Evolutionary conservation across 2,329 filamentous ascomycete genomes (phyloP), one percentile per base, ranked within the genome.

Genomic region (Anthostomella pinea): DNA sequence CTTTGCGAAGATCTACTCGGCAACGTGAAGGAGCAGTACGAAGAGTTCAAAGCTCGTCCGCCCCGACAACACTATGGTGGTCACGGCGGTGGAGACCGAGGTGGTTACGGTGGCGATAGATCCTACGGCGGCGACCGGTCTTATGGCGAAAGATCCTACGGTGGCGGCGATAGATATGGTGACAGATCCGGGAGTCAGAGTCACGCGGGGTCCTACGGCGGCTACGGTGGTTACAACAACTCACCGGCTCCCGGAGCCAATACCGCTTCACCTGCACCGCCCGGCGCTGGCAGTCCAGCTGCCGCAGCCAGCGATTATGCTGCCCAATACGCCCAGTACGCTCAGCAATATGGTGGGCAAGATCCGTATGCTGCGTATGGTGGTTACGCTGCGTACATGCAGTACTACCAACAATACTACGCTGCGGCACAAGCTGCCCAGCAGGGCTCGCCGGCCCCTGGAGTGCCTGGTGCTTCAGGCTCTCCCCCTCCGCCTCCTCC

Each of bases 291-390:
- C 16, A 69, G 62, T 38, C 65, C 75, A 8, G 63, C 73, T 15
- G 45, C 36, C 5, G 45, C 49, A 4, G 49, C 31, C 17, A 57
- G 62, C 25, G 56, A 94, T 53, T 93, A 93, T 60, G 79, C 79
- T 34, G 80, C 84, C 13, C 85, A 91, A 56, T 94, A 94, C 60
- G 83, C 86, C 3, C 84, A 89, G 59, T 93, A 94, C 62, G 83
- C 86, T 3, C 84, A 89, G 59, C 93, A 94, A 62, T 91, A 90
- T 44, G 74, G 73, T 45, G 72, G 72, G 36, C 70, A 77, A 45
- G 88, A 96, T 56, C 91, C 90, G 0, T 96, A 96, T 60, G 88
- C 88, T 26, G 81, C 86, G 7, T 96, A 93, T 52, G 91, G 91
- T 45, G 91, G 91, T 36, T 96, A 93, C 63, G 77, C 83, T 51